Percentiles rank a stretch among this genome's conserved stretches.
Evolutionary conservation across 2,329 filamentous ascomycete genomes (phyloP).

Genomic region (Taxawa tesnikishii): DNA sequence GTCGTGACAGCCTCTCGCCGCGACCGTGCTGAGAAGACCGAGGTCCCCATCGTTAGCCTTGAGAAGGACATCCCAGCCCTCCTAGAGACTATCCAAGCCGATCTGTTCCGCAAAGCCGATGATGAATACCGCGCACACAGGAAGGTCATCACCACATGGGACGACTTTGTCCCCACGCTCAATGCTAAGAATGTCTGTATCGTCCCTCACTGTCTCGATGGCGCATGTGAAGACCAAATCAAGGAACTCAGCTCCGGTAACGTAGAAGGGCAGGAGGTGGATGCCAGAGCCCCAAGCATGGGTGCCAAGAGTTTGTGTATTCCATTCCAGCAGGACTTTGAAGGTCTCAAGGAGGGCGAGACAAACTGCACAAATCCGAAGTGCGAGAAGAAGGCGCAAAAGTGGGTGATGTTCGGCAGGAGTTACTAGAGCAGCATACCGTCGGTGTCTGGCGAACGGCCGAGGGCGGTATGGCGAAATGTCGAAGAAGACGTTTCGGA

Average conservation of each 20-base stretch:
- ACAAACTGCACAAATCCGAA: slow-evolving; percentile 90
- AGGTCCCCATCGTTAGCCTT: slow-evolving; percentile 64
- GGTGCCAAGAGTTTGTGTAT: slow-evolving; percentile 67
- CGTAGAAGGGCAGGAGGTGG: slow-evolving; percentile 50
- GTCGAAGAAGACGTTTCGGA: not conserved
- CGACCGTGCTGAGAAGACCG: slow-evolving; percentile 71
- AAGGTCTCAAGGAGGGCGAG: slow-evolving; percentile 57
- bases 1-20: slow-evolving; percentile 79
- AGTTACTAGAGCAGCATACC: slow-evolving; percentile 22
- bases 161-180: slow-evolving; percentile 78
- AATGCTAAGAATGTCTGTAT: slow-evolving; percentile 87
- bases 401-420: slow-evolving; percentile 83
- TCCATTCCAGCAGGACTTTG: slow-evolving; percentile 76
- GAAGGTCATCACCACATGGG: slow-evolving; percentile 71
- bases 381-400: slow-evolving; percentile 62
- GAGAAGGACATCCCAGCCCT: slow-evolving; percentile 62
- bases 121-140: slow-evolving; percentile 68
- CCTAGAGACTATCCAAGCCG: slow-evolving; percentile 79
- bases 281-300: slow-evolving; percentile 63
- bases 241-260: slow-evolving; percentile 82
- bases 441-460: not conserved
- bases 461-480: not conserved
- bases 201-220: slow-evolving; percentile 77
- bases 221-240: slow-evolving; percentile 83
- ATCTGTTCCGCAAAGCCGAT: slow-evolving; percentile 69